Base-by-base conservation (phyloP, 495 filamentous ascomycete genomes). In the Daldinia decipiens region DNA sequence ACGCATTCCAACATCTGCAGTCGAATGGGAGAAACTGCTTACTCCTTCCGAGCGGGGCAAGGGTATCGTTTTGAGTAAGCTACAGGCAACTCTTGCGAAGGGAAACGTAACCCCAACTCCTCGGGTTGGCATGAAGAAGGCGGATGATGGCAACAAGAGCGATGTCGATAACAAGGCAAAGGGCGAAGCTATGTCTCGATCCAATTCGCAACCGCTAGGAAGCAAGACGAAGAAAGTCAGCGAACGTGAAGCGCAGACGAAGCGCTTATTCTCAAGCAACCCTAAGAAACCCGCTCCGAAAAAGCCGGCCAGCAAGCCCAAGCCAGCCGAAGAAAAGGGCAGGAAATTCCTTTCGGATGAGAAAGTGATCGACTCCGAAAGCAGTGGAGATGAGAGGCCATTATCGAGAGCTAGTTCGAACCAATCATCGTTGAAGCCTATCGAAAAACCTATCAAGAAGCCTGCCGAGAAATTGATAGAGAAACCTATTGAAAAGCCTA, bases 11-110 rank as follows among this genome's bases (percentile, higher is more conserved):
- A 83, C 86, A 32, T 85, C 87, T 4, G 93, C 95, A 66, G 86
- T 88, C 54, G 81, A 92, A 3, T 97, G 94, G 93, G 92, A 97
- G 77, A 84, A 82, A 69, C 83, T 97, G 45, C 85, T 95, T 29
- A 88, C 90, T 0, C 87, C 86, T 64, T 83, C 88, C 38, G 93
- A 97, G 62, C 86, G 93, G 27, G 91, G 89, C 21, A 93, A 94
- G 76, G 93, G 93, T 17, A 93, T 90, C 66, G 87, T 87, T 59
- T 82, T 97, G 8, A 97, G 93, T 67, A 89, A 88, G 68, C 83
- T 97, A 36, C 84, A 87, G 40, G 80, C 79, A 11, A 85, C 88
- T 40, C 83, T 95, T 26, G 84, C 85, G 32, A 87, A 83, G 65
- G 86, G 87, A 2, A 84, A 86, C 4, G 78, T 86, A 29, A 83